Base-by-base conservation (phyloP, 2,329 filamentous ascomycete genomes). In the Fusarium sulawesiense region DNA sequence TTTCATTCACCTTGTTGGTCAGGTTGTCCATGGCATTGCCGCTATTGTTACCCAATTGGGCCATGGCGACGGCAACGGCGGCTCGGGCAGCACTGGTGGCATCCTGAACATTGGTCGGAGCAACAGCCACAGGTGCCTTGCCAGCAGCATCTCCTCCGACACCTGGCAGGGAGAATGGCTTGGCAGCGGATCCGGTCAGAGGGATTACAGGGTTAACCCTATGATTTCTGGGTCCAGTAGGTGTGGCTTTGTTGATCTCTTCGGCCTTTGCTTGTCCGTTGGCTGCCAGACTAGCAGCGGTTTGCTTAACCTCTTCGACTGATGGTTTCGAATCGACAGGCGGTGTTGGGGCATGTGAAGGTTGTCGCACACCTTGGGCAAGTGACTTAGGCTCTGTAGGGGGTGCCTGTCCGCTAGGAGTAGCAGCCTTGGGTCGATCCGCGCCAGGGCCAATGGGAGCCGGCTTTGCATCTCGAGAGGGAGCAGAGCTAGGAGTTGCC, bases 31-130 rank as follows among this genome's bases (percentile, higher is more conserved):
- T 84, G 4, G 84, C 82, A 20, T 82, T 86, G 30, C 80, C 81
- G 34, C 81, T 83, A 14, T 75, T 74, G 30, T 79, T 79, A 7
- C 80, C 80, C 6, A 94, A 84, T 75, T 92, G 91, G 2, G 92
- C 91, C 90, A 94, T 93, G 3, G 92, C 92, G 42, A 91, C 88
- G 55, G 92, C 91, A n/a, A 93, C 92, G 11, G 92, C 92, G 30
- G 91, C 92, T 73, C 89, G 91, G 2, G 92, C 92, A 41, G 91
- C 89, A 76, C 91, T 88, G 0, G 92, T 94, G 3, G 92, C 91
- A 79, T 92, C 90, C 67, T 88, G 85, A 12, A 91, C 82, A 47
- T 81, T 75, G 77, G 65, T 74, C 0, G 78, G 77, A 2, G 75
- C 75, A 23, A 85, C 78, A 46, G 79, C 58, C n/a, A 73, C 75